Conservation (phyloP, 352 stramenopile genomes). For the Phytophthora podocarpi region DNA sequence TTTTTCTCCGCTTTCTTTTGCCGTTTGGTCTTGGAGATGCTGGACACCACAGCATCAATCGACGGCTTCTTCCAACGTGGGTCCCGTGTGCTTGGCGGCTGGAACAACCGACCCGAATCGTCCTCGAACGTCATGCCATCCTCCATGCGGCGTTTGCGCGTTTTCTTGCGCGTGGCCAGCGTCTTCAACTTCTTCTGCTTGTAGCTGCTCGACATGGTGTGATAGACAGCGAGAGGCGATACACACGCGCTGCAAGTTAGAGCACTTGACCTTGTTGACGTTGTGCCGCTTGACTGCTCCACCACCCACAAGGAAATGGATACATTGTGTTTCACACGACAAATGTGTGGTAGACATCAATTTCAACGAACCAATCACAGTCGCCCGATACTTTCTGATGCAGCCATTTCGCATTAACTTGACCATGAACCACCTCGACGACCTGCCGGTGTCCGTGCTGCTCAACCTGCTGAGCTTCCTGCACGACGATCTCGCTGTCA, state of each 20-base stretch:
- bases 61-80: slow-evolving; percentile 79
- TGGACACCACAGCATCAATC: slow-evolving; percentile 42
- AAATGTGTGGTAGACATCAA: neutral
- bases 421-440: too few species aligned
- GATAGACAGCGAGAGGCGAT: neutral
- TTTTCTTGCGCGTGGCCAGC: slow-evolving; percentile 80
- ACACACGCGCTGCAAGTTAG: neutral
- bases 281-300: slow-evolving; percentile 16
- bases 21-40: slow-evolving; percentile 37
- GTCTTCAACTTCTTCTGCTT: slow-evolving; percentile 89
- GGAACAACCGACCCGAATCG: slow-evolving; percentile 69
- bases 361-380: slow-evolving; percentile 3
- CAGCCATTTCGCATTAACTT: too few species aligned
- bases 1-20: slow-evolving; percentile 38
- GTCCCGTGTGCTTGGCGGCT: slow-evolving; percentile 71
- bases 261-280: slow-evolving; percentile 5
- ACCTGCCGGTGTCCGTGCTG: neutral
- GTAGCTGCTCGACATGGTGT: slow-evolving; percentile 80
- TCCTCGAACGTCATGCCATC: slow-evolving; percentile 66
- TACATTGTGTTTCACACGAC: slow-evolving; percentile 8
- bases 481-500: slow-evolving; percentile 2
- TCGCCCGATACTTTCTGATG: too few species aligned
- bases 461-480: slow-evolving; percentile 16
- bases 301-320: slow-evolving; percentile 17
- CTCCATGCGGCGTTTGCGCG: slow-evolving; percentile 72